Evolutionary conservation across 2,329 filamentous ascomycete genomes (phyloP).

Genomic region (Beauveria scarabaeidicola): DNA sequence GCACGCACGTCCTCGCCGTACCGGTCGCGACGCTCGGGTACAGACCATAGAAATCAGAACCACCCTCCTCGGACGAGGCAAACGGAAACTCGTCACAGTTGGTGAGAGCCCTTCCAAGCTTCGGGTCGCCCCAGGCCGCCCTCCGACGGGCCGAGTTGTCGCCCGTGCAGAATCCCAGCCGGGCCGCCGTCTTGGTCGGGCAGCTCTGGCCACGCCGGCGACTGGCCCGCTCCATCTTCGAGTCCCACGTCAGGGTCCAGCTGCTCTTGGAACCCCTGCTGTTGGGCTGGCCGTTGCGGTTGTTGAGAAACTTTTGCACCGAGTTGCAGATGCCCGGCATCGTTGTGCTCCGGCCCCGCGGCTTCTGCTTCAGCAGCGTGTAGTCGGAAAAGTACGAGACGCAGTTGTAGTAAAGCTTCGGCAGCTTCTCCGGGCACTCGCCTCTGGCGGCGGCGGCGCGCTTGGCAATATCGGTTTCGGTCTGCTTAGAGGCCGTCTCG

Average conservation of each 20-base stretch:
- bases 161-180: not conserved
- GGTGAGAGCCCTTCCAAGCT: not conserved
- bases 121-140: not conserved
- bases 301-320: not conserved
- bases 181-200: not conserved
- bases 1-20: not conserved
- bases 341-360: not conserved
- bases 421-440: not conserved
- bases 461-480: not conserved
- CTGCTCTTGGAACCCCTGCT: not conserved
- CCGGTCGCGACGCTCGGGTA: not conserved
- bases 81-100: not conserved
- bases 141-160: not conserved
- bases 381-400: not conserved
- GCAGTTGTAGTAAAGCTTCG: not conserved
- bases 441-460: not conserved
- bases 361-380: not conserved
- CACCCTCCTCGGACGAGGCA: not conserved
- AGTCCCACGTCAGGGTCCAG: not conserved
- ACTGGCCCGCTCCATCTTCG: not conserved
- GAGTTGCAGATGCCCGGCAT: not conserved
- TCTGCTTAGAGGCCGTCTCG: not conserved
- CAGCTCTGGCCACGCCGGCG: not conserved
- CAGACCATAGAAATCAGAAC: not conserved
- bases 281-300: not conserved